A percentile compares a stretch with the other conserved stretches of the same genome.
Conservation (phyloP, 208 protist species). For the Acanthamoeba divionensis region DNA sequence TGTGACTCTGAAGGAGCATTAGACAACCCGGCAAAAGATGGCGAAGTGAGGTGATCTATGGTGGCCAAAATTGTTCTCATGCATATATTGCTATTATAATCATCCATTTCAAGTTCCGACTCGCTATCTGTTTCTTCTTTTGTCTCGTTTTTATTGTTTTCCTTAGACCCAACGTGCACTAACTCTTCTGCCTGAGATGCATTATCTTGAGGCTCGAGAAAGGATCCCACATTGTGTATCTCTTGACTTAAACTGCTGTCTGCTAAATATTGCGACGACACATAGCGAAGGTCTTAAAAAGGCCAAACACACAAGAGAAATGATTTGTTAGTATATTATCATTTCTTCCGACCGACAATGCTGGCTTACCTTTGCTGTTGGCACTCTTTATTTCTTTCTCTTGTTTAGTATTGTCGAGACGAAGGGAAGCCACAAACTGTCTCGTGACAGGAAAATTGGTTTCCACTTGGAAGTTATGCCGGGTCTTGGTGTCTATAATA, state of each 20-base stretch:
- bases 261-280: constrained; percentile 74
- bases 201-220: neutral
- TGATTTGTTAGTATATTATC: too few relatives aligned
- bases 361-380: neutral
- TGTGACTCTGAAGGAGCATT: neutral
- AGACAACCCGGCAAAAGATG: neutral
- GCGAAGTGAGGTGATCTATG: constrained; percentile 63
- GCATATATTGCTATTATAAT: constrained; percentile 73
- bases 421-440: constrained; percentile 46
- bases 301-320: neutral
- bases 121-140: neutral
- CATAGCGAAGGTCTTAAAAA: constrained; percentile 54
- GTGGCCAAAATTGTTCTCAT: constrained; percentile 70
- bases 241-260: constrained; percentile 71
- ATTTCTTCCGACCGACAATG: neutral
- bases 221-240: constrained; percentile 44
- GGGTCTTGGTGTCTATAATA: constrained; percentile 72
- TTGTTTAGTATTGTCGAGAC: neutral
- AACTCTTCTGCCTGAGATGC: constrained; percentile 1
- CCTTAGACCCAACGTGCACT: neutral
- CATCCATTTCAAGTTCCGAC: constrained; percentile 67
- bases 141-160: neutral
- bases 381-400: neutral
- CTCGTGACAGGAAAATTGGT: constrained; percentile 73
- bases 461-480: constrained; percentile 68